Evolutionary conservation across 768 basidiomycete species (phyloP).

Genomic region (Cystofilobasidium macerans): DNA sequence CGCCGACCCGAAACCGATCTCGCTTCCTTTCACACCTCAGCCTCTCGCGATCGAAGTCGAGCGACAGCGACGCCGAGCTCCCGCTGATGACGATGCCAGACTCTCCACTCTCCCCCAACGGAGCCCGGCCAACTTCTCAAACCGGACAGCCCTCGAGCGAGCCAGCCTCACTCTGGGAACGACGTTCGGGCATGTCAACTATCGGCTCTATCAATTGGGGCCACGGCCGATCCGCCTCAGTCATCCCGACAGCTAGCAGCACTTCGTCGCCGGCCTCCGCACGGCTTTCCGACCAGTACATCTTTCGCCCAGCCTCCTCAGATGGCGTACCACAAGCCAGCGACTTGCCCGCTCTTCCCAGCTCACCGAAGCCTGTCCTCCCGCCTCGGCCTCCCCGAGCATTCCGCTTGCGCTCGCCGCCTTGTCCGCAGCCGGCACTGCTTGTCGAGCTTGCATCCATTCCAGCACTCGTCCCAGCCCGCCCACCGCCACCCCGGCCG

Average conservation of each 20-base stretch:
- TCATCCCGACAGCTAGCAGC: background rate
- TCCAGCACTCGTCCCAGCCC: background rate
- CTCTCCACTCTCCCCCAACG: background rate
- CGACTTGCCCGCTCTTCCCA: background rate
- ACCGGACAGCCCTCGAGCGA: slow-evolving; percentile 9
- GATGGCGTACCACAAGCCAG: background rate
- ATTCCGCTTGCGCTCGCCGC: background rate
- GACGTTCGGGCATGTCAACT: background rate
- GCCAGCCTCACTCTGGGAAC: background rate
- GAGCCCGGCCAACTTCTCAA: too few species aligned
- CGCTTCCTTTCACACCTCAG: background rate
- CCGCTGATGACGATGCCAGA: background rate
- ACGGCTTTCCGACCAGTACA: background rate
- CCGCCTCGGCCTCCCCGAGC: background rate
- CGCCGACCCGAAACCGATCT: background rate
- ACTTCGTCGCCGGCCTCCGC: background rate
- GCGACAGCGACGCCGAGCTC: background rate
- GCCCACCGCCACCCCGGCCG: background rate
- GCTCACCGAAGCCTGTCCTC: background rate
- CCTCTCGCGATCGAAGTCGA: background rate
- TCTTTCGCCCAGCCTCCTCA: background rate
- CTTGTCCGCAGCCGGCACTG: background rate
- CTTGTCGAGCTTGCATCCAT: background rate
- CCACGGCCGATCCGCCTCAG: background rate
- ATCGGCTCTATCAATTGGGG: background rate